These are phyloP conservation scores for Phytopythium ostracodes DNA, from an alignment of 352 stramenopile genomes.

Conservation along the genomic window DNA sequence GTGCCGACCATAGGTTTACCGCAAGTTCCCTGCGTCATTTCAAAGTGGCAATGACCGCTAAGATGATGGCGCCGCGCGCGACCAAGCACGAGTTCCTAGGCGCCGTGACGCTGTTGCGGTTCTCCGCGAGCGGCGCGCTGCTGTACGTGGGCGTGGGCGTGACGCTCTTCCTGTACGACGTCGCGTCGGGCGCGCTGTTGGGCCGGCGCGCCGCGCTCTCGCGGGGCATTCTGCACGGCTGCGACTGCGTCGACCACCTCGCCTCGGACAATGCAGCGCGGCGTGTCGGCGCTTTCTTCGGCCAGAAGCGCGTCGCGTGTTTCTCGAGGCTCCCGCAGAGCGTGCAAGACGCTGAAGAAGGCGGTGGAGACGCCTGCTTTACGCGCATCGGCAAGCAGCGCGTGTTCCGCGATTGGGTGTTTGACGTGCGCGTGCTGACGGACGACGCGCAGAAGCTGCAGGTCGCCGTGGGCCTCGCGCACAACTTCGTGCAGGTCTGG, in stretches of 20 bases:
- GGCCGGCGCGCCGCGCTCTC: constrained; percentile 41
- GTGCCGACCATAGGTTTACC: neutral
- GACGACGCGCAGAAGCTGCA: constrained; percentile 17
- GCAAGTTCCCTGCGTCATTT: neutral
- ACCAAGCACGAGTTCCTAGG: constrained; percentile 75
- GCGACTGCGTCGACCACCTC: constrained; percentile 27
- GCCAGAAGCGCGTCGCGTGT: constrained; percentile 73
- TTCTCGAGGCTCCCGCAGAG: constrained; percentile 47
- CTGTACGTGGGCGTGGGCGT: constrained; percentile 72
- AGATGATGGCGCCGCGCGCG: constrained; percentile 12
- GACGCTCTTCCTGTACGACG: constrained; percentile 65
- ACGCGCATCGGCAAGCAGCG: constrained; percentile 40
- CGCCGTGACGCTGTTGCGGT: constrained; percentile 78
- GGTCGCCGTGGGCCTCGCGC: constrained; percentile 67
- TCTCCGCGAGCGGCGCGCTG: constrained; percentile 61
- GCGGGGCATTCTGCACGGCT: constrained; percentile 71
- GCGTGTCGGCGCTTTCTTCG: constrained; percentile 60
- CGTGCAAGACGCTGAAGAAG: constrained; percentile 11
- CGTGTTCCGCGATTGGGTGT: constrained; percentile 82
- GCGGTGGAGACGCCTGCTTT: constrained; percentile 6
- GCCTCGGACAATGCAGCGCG: constrained; percentile 7
- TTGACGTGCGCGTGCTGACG: constrained; percentile 59
- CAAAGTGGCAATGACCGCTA: neutral
- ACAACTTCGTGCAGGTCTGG: constrained; percentile 87
- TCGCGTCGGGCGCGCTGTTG: constrained; percentile 36